These are phyloP conservation scores for Diaporthe australafricana DNA, from an alignment of 2,329 filamentous ascomycete species.

Conservation along the genomic window DNA sequence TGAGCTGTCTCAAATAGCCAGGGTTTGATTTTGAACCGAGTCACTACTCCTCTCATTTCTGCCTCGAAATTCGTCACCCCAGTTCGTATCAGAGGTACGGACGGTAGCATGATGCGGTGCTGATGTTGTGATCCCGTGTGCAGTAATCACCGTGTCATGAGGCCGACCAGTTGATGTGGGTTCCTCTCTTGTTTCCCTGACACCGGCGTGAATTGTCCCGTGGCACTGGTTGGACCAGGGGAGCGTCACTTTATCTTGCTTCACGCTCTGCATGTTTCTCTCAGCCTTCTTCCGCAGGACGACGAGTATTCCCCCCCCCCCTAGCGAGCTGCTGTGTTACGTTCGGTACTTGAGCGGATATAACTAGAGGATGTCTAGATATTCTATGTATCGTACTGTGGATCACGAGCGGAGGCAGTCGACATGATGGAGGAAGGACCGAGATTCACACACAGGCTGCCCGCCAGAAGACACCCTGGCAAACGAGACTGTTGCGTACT, in stretches of 20 bases:
- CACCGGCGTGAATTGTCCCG: constrained; percentile 26
- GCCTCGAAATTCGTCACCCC: background rate
- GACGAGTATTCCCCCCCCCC: background rate
- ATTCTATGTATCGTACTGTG: background rate
- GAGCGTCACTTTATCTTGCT: constrained; percentile 14
- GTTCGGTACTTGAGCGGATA: constrained; percentile 27
- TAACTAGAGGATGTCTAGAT: background rate
- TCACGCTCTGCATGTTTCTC: background rate
- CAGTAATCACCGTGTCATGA: background rate
- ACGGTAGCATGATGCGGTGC: constrained; percentile 28
- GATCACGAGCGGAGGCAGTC: background rate
- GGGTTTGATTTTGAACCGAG: background rate
- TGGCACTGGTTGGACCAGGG: constrained; percentile 29
- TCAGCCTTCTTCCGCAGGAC: background rate
- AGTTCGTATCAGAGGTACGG: constrained; percentile 26
- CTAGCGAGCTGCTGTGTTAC: constrained; percentile 17
- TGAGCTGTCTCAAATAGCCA: background rate
- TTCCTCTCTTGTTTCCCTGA: background rate
- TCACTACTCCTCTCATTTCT: background rate
- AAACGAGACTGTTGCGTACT: background rate
- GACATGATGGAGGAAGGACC: background rate
- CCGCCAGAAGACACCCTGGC: background rate
- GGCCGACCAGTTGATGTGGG: background rate
- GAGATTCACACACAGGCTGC: background rate
- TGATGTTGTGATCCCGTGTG: constrained; percentile 29